Evolutionary conservation across 169 alveolate genomes (phyloP).

Genomic region (Plasmodium adleri): DNA sequence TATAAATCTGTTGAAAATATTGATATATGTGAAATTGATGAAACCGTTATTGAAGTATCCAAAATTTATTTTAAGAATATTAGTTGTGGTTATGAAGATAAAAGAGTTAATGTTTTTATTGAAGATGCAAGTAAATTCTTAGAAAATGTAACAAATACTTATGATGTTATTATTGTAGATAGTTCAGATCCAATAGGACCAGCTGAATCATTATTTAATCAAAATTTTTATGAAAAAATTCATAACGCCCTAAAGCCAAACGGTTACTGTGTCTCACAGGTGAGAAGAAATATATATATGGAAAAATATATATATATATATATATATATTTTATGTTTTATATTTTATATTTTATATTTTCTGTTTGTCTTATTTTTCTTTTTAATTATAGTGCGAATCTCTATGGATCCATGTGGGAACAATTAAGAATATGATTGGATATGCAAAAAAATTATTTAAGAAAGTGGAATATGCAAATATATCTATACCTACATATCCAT

Average conservation of each 20-base stretch:
- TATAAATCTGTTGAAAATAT: slow-evolving; percentile 80
- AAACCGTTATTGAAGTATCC: slow-evolving; percentile 83
- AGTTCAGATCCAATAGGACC: slow-evolving; percentile 88
- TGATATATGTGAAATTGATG: slow-evolving; percentile 87
- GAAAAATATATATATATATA: neutral
- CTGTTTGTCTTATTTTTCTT: neutral
- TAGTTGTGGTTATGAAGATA: slow-evolving; percentile 82
- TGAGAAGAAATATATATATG: neutral
- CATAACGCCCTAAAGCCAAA: slow-evolving; percentile 58
- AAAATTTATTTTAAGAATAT: slow-evolving; percentile 79
- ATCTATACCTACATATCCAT: slow-evolving; percentile 75
- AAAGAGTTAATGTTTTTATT: slow-evolving; percentile 80
- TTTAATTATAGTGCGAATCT: slow-evolving; percentile 58
- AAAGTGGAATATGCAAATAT: slow-evolving; percentile 77
- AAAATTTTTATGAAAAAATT: slow-evolving; percentile 80
- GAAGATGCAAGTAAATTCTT: slow-evolving; percentile 74
- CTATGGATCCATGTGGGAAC: slow-evolving; percentile 70
- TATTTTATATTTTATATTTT: neutral
- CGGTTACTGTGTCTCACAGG: slow-evolving; percentile 47
- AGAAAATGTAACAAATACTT: slow-evolving; percentile 79
- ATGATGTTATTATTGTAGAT: slow-evolving; percentile 85
- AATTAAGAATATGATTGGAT: slow-evolving; percentile 63
- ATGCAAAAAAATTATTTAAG: slow-evolving; percentile 53
- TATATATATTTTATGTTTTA: neutral
- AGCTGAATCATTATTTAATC: slow-evolving; percentile 80